These are phyloP conservation scores for Serendipita sp. DNA, from an alignment of 768 basidiomycete species.

Conservation along the genomic window DNA sequence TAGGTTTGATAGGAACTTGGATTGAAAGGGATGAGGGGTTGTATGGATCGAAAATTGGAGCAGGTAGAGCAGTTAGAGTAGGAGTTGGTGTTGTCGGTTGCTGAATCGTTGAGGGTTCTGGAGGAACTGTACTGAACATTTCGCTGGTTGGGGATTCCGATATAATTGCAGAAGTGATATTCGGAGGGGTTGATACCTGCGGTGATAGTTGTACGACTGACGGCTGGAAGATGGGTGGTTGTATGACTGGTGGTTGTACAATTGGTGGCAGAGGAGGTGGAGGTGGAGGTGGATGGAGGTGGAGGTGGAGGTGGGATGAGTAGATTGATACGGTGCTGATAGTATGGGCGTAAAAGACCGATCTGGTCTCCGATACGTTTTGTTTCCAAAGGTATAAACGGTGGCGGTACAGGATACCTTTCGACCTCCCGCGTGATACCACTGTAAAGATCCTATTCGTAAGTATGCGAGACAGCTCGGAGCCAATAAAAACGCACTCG, in stretches of 20 bases:
- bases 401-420: slow-evolving; percentile 61
- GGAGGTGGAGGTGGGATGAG: slow-evolving; percentile 4
- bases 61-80: background rate
- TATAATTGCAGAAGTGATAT: too few relatives aligned
- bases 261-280: background rate
- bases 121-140: background rate
- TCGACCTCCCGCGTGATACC: slow-evolving; percentile 22
- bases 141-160: background rate
- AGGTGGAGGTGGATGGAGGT: background rate
- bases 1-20: background rate
- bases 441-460: slow-evolving; percentile 18
- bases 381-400: slow-evolving; percentile 55
- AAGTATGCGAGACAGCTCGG: background rate
- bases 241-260: background rate
- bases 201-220: too few relatives aligned
- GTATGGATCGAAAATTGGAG: background rate
- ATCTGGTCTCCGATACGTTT: slow-evolving; percentile 61
- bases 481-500: slow-evolving; percentile 27
- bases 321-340: slow-evolving; percentile 22
- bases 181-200: too few relatives aligned
- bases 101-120: background rate
- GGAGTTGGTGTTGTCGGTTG: too few relatives aligned
- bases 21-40: slow-evolving; percentile 5
- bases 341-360: slow-evolving; percentile 67
- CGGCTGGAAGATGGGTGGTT: too few relatives aligned